These are phyloP conservation scores for Populus ilicifolia DNA, from an alignment of 345 rosid species.

Conservation along the genomic window DNA sequence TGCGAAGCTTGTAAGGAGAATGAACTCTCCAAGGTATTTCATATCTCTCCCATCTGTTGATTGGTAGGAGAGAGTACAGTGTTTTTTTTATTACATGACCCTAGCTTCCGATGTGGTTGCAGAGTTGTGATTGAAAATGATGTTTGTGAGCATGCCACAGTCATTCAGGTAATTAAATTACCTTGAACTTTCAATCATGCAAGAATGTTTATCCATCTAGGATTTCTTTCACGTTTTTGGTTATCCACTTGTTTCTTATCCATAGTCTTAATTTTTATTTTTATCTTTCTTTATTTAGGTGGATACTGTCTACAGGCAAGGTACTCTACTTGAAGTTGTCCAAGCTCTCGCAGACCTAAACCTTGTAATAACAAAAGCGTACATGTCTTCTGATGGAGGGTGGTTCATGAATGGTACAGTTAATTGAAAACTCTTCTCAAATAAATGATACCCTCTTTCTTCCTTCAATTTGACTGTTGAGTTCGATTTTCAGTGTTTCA, in stretches of 20 bases:
- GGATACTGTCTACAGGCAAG: constrained; percentile 77
- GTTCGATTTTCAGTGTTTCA: constrained; percentile 58
- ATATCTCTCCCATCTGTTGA: neutral
- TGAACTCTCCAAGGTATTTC: constrained; percentile 78
- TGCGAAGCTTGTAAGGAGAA: constrained; percentile 80
- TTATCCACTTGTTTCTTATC: neutral
- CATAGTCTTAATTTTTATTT: neutral
- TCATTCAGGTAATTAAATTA: constrained; percentile 49
- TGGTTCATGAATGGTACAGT: constrained; percentile 91
- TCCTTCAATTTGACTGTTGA: neutral
- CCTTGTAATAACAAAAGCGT: constrained; percentile 76
- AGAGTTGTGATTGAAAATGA: constrained; percentile 82
- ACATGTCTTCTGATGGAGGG: constrained; percentile 85
- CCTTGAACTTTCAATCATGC: neutral
- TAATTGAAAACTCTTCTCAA: neutral
- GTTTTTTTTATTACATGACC: neutral
- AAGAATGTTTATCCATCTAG: neutral
- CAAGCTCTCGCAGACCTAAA: constrained; percentile 87
- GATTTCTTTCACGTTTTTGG: neutral
- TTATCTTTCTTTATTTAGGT: constrained; percentile 41
- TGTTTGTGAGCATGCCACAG: constrained; percentile 64
- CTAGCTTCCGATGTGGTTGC: constrained; percentile 9
- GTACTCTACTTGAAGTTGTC: constrained; percentile 80
- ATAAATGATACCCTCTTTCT: neutral
- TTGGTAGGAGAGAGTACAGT: neutral